phyloP scores from a whole-genome alignment of 2,329 filamentous ascomycete species.

The Pseudonectria foliicola region DNA sequence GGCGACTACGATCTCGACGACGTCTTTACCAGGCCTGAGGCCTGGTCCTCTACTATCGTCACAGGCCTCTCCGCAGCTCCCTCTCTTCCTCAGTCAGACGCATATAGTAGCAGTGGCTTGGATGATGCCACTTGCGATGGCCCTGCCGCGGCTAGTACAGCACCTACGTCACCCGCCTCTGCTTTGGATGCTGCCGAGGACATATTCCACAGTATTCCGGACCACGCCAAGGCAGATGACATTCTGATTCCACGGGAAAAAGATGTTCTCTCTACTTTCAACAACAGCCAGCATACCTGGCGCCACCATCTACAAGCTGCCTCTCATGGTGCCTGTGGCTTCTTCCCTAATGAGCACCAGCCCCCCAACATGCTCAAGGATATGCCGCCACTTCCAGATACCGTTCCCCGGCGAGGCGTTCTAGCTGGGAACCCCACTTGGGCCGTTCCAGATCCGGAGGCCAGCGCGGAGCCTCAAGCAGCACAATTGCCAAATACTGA shows the following conservation, averaged over 20 bases:
- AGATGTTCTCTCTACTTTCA: slow-evolving; percentile 7
- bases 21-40: slow-evolving; percentile 15
- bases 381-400: slow-evolving; percentile 17
- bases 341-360: slow-evolving; percentile 15
- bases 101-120: slow-evolving; percentile 9
- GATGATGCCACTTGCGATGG: slow-evolving; percentile 6
- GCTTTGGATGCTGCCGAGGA: too few species aligned
- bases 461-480: neutral
- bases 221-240: too few species aligned
- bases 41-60: slow-evolving; percentile 19
- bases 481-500: neutral
- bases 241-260: too few species aligned
- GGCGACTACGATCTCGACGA: slow-evolving; percentile 15
- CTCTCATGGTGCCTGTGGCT: slow-evolving; percentile 12
- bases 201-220: too few species aligned
- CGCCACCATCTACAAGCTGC: slow-evolving; percentile 13
- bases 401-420: slow-evolving; percentile 15
- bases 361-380: slow-evolving; percentile 19
- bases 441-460: slow-evolving; percentile 18
- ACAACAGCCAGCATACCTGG: slow-evolving; percentile 16
- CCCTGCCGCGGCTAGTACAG: slow-evolving; percentile 7
- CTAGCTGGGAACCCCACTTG: slow-evolving; percentile 19
- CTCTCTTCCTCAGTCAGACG: slow-evolving; percentile 9
- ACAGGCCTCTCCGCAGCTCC: slow-evolving; percentile 19
- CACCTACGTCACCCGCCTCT: slow-evolving; percentile 8